Conservation (phyloP, 495 filamentous ascomycete genomes). For the Tuber brumale region DNA sequence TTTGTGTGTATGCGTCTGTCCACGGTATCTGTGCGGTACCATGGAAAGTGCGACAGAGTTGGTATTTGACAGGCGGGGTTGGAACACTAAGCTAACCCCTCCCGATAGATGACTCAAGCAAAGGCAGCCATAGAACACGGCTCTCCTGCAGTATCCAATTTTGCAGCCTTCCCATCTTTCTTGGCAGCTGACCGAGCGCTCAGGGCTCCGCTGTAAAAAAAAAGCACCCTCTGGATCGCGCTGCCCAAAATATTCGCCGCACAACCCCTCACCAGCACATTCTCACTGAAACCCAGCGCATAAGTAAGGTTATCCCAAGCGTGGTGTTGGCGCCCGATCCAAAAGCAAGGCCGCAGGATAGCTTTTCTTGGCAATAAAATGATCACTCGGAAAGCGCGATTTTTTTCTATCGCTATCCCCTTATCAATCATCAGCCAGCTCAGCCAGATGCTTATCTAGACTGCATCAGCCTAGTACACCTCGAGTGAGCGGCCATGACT, state of each 20-base stretch:
- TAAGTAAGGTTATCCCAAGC: background rate
- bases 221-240: background rate
- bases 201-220: background rate
- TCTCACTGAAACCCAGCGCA: background rate
- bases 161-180: background rate
- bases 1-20: background rate
- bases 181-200: background rate
- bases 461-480: background rate
- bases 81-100: background rate
- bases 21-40: background rate
- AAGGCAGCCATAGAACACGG: background rate
- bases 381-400: background rate
- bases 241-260: background rate
- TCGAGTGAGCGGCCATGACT: background rate
- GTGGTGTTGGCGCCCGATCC: background rate
- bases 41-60: background rate
- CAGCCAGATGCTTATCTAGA: background rate
- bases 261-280: background rate
- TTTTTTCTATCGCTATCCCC: background rate
- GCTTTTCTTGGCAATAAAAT: background rate
- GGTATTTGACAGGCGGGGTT: background rate
- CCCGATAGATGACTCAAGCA: background rate
- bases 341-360: background rate
- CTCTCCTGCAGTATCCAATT: background rate
- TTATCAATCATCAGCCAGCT: background rate